Conservation (phyloP, 177 flowering plant genomes). For the Vitis hybrid region DNA sequence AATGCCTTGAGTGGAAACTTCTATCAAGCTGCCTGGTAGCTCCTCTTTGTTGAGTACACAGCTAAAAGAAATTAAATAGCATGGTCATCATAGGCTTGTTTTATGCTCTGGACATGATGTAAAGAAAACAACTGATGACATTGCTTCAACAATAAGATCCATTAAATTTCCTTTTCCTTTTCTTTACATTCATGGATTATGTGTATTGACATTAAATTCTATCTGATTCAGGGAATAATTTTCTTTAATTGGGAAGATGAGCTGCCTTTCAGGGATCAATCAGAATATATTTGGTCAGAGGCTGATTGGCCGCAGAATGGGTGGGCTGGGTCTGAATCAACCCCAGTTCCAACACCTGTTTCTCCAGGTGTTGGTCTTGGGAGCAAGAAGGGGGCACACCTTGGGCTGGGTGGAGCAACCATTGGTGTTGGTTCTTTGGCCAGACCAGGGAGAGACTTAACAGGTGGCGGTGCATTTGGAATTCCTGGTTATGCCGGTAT, state of each 20-base stretch:
- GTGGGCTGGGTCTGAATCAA: slow-evolving; percentile 81
- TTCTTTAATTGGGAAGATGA: slow-evolving; percentile 64
- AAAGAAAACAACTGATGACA: not conserved
- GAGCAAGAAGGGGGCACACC: slow-evolving; percentile 65
- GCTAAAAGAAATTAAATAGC: no score
- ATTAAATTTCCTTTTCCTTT: not conserved
- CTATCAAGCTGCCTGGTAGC: no score
- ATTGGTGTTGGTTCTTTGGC: slow-evolving; percentile 56
- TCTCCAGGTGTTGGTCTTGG: slow-evolving; percentile 85
- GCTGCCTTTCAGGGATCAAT: slow-evolving; percentile 26
- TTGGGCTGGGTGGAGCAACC: slow-evolving; percentile 87
- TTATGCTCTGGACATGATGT: no score
- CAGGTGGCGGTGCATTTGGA: slow-evolving; percentile 75
- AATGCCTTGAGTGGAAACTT: no score
- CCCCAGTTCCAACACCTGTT: slow-evolving; percentile 77
- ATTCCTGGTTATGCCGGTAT: slow-evolving; percentile 82
- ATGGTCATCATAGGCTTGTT: no score
- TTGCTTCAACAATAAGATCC: not conserved
- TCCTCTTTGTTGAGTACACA: no score
- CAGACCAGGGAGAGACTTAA: slow-evolving; percentile 63
- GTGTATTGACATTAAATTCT: not conserved
- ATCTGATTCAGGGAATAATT: slow-evolving; percentile 66
- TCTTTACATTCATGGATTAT: not conserved
- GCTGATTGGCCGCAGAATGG: slow-evolving; percentile 98
- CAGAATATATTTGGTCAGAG: slow-evolving; percentile 74